Evolutionary conservation across 176 grass and related monocot genomes (phyloP).

Genomic region (Chloris gayana): DNA sequence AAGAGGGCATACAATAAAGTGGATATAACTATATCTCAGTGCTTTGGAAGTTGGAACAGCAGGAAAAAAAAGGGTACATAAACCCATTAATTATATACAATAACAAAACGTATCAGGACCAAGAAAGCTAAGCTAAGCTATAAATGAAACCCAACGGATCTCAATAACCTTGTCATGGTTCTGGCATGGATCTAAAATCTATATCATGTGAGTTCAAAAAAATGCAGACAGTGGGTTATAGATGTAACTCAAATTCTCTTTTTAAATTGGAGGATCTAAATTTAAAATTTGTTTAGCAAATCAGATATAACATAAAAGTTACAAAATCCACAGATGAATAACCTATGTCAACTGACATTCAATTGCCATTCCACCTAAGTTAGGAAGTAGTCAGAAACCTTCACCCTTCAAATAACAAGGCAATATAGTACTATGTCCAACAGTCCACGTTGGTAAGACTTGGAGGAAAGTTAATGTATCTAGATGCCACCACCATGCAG

Average conservation of each 20-base stretch:
- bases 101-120: not conserved
- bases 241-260: not conserved
- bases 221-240: not conserved
- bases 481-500: conserved; percentile 23
- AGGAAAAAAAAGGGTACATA: not conserved
- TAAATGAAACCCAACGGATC: not conserved
- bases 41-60: not conserved
- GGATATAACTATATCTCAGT: conserved; percentile 5
- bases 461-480: conserved; percentile 24
- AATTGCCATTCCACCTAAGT: conserved; percentile 8
- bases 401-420: not conserved
- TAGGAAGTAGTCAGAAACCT: conserved; percentile 9
- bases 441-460: not conserved
- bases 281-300: not conserved
- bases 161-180: not conserved
- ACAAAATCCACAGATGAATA: conserved; percentile 23
- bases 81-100: not conserved
- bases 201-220: not conserved
- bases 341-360: conserved; percentile 1
- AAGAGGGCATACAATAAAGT: too few species aligned
- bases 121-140: not conserved
- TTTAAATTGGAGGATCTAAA: not conserved
- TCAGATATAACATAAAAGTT: not conserved
- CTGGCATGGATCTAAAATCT: not conserved
- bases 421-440: not conserved